phyloP scores from a whole-genome alignment of 352 stramenopile genomes.

The Pythium insidiosum region DNA sequence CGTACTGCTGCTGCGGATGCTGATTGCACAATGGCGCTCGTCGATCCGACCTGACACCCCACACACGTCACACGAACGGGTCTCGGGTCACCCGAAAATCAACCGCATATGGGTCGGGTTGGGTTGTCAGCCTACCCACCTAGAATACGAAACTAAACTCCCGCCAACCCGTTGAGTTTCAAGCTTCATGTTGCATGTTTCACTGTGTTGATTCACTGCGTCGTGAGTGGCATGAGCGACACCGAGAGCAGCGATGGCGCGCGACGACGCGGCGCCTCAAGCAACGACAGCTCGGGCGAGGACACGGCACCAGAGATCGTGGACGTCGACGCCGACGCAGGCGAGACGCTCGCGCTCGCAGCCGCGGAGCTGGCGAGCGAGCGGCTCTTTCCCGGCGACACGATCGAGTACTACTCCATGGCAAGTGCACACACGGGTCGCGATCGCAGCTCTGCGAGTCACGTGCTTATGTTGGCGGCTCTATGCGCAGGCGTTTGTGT shows the following conservation, averaged over 20 bases:
- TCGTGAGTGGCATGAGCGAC: too few species aligned
- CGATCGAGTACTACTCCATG: conserved; percentile 78
- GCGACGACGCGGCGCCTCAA: too few species aligned
- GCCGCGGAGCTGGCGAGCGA: conserved; percentile 45
- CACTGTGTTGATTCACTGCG: too few species aligned
- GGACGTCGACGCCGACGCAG: conserved; percentile 1
- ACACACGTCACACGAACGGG: background rate
- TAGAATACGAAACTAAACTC: background rate
- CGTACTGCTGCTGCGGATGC: background rate
- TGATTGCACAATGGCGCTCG: too few species aligned
- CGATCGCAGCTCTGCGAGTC: too few species aligned
- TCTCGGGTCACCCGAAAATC: background rate
- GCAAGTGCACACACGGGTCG: background rate
- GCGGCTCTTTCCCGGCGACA: conserved; percentile 61
- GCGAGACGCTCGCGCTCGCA: conserved; percentile 42
- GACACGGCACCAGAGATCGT: background rate
- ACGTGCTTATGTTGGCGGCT: background rate
- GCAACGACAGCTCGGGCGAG: too few species aligned
- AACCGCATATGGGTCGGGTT: too few species aligned
- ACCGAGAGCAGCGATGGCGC: too few species aligned
- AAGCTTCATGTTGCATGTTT: too few species aligned
- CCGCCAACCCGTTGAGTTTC: conserved; percentile 13
- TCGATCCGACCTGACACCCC: too few species aligned
- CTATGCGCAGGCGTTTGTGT: conserved; percentile 48
- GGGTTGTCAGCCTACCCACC: too few species aligned